Evolutionary conservation across 2,329 filamentous ascomycete species (phyloP), one percentile per base, ranked within the genome.

Genomic region (Nemania sp.): DNA sequence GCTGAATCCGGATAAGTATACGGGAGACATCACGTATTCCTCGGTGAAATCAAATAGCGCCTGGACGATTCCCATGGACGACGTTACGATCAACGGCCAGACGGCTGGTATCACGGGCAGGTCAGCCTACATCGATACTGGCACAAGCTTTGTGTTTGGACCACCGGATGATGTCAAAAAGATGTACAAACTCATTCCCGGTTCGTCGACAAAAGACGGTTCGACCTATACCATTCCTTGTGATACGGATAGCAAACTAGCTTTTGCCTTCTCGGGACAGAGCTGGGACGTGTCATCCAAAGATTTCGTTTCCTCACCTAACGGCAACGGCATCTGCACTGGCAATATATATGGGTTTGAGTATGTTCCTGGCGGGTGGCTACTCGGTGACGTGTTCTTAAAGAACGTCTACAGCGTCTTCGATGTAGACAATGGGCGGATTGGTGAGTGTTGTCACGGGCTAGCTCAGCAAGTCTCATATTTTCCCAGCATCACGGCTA

Each of bases 341-440:
- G 93, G 90, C 73, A 92, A 90, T 68, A 84, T 96, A 37, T 88
- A 92, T 54, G 90, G 89, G 1, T 81, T 86, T 25, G 83, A 89
- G 71, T 85, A 90, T 13, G 87, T 91, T 48, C 76, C 80, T 0
- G 80, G 79, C 68, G 68, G 87, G 29, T 96, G 92, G 91, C 80
- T 97, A n/a, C 76, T 96, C 1, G 92, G 92, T 1, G 92, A 92
- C 66, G 85, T 89, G 0, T 96, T 96, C 69, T 77, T 97, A 63
- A 96, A 96, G 78, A 96, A 96, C 68, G 92, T 96, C 15, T 96
- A 96, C 72, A 81, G 86, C 1, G 88, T 95, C 21, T 96, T 96
- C 72, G 92, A 97, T 73, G 85, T 85, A 54, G 91, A 94, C 64
- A 71, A 86, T 65, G 76, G 74, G 45, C 83, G 82, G 53, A 85